These are phyloP conservation scores for Dactylellina leptospora DNA, from an alignment of 2,329 filamentous ascomycete species.

Conservation along the genomic window DNA sequence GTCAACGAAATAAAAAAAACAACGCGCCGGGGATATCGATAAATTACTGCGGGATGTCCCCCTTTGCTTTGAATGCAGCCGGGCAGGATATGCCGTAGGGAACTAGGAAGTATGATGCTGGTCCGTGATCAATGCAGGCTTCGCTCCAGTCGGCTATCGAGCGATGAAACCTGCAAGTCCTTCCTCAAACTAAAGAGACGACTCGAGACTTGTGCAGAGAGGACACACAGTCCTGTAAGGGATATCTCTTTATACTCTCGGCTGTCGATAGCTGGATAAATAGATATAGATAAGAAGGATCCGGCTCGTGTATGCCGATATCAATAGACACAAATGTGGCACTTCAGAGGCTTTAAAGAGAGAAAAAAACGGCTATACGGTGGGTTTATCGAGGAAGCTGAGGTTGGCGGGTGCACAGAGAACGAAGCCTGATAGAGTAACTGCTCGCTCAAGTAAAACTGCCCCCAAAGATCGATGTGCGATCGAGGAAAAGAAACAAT, in stretches of 20 bases:
- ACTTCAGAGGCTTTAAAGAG: too few species aligned
- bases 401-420: background rate
- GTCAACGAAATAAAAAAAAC: too few species aligned
- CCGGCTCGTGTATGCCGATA: background rate
- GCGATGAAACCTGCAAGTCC: constrained; percentile 41
- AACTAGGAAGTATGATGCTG: constrained; percentile 10
- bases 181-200: constrained; percentile 18
- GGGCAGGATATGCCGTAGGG: background rate
- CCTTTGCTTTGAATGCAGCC: constrained; percentile 15
- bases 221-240: constrained; percentile 16
- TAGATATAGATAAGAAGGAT: constrained; percentile 22
- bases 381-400: background rate
- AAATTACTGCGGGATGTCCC: constrained; percentile 6
- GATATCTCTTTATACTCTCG: too few species aligned
- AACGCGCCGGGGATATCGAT: constrained; percentile 9
- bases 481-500: constrained; percentile 7
- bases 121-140: constrained; percentile 19
- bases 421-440: constrained; percentile 5
- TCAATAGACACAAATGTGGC: constrained; percentile 6
- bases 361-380: background rate
- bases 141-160: constrained; percentile 32
- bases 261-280: too few species aligned
- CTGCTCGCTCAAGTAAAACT: constrained; percentile 13
- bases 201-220: constrained; percentile 21
- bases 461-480: background rate